Evolutionary conservation across 768 basidiomycete genomes (phyloP), one percentile per base, ranked within the genome.

Genomic region (Chalciporus piperatus): DNA sequence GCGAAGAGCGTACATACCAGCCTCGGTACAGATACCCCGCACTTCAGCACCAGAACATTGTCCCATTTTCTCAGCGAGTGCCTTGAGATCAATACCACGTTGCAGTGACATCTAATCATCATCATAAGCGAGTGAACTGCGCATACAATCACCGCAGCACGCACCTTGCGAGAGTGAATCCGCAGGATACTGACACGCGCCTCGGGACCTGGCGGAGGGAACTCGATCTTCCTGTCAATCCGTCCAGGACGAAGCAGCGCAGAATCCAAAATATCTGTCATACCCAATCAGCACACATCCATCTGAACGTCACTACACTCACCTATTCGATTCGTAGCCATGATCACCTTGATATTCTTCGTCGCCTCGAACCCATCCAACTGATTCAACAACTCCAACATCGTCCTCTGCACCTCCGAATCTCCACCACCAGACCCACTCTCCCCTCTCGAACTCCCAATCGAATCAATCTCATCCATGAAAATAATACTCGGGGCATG

Each of bases 401-500:
- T 92, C 50, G 91, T 94, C 48, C 91, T 74, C 74, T 94, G 90
- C 52, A 92, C 91, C 68, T 93, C 92, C 3, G 87, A 89, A 62
- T 94, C 91, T 2, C 91, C 90, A 38, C 85, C 85, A 19, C 90
- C 89, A 73, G 69, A 78, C 8, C 85, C 85, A 28, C 78, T 74
- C 58, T 94, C 91, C 11, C 95, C 92, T 66, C 95, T 73, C 56
- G 92, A 92, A 56, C 87, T 89, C 48, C 96, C 96, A 64, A 98
- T 98, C 17, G 91, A 93, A 72, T 98, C 96, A 57, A 98, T 98
- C 73, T 98, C 96, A 68, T 98, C 96, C 95, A 98, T 97, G 77
- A 98, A 98, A 67, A 98, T 97, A 73, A 98, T 97, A 70, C 89
- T 90, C 32, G 96, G 96, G 30, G 96, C 96, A 63, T 97, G 93